phyloP scores from a whole-genome alignment of 352 stramenopile species.

The Nothophytophthora sp. region DNA sequence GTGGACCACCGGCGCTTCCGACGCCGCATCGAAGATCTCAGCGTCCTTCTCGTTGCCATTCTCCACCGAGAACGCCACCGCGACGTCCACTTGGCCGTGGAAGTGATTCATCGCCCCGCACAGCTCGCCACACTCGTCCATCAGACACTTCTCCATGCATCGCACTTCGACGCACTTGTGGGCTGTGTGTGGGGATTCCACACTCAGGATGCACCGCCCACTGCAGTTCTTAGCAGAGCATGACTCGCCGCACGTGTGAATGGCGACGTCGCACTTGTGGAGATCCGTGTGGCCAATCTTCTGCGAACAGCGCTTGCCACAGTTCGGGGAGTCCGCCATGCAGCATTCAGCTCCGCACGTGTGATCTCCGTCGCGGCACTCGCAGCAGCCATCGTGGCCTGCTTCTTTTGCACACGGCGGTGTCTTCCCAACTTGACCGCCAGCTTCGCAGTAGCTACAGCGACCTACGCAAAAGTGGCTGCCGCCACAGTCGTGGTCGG shows the following conservation, averaged over 20 bases:
- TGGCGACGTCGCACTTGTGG: slow-evolving; percentile 55
- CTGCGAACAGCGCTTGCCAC: slow-evolving; percentile 42
- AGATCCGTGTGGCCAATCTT: slow-evolving; percentile 42
- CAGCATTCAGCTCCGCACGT: slow-evolving; percentile 55
- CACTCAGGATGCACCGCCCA: slow-evolving; percentile 48
- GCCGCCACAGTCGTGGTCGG: slow-evolving; percentile 49
- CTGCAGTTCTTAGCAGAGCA: slow-evolving; percentile 49
- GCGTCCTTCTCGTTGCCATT: slow-evolving; percentile 34
- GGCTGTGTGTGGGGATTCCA: slow-evolving; percentile 45
- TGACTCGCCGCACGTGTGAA: slow-evolving; percentile 56
- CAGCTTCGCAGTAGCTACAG: slow-evolving; percentile 55
- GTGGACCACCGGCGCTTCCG: slow-evolving; percentile 47
- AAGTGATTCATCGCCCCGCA: slow-evolving; percentile 67
- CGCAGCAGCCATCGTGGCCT: slow-evolving; percentile 68
- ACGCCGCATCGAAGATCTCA: slow-evolving; percentile 40
- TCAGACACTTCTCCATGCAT: slow-evolving; percentile 61
- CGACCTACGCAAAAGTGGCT: slow-evolving; percentile 43
- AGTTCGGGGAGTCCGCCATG: slow-evolving; percentile 49
- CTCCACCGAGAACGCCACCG: slow-evolving; percentile 52
- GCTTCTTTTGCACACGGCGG: slow-evolving; percentile 51
- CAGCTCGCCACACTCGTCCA: slow-evolving; percentile 55
- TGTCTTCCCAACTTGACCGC: slow-evolving; percentile 20
- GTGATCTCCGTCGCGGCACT: slow-evolving; percentile 63
- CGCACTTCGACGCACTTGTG: slow-evolving; percentile 68
- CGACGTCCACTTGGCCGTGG: slow-evolving; percentile 50